phyloP scores from a whole-genome alignment of 805 yeast species.

The Starmerella stigmatis region DNA sequence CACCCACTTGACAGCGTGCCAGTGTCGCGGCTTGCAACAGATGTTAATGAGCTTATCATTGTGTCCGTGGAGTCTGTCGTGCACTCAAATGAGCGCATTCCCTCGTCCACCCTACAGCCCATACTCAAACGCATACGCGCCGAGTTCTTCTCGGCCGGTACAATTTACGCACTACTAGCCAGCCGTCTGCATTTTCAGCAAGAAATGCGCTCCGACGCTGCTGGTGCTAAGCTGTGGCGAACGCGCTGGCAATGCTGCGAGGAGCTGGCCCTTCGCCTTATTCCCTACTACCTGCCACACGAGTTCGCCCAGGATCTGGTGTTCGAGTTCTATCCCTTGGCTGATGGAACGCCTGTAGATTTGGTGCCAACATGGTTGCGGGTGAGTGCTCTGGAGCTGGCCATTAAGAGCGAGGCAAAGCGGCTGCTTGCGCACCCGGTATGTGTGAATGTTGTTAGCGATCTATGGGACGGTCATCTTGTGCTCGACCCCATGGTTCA shows the following conservation, averaged over 20 bases:
- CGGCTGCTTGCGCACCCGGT: constrained; percentile 44
- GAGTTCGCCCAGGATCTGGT: constrained; percentile 40
- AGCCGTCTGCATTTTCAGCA: constrained; percentile 33
- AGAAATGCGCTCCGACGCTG: constrained; percentile 29
- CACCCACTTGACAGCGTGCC: constrained; percentile 30
- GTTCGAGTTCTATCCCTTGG: constrained; percentile 38
- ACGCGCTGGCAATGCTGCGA: constrained; percentile 47
- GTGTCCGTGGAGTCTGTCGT: constrained; percentile 37
- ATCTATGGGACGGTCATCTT: constrained; percentile 45
- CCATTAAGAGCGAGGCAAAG: constrained; percentile 45
- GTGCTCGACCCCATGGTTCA: constrained; percentile 33
- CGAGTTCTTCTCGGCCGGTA: constrained; percentile 26
- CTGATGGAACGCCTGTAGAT: constrained; percentile 28
- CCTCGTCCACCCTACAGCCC: constrained; percentile 40
- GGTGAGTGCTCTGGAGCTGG: constrained; percentile 40
- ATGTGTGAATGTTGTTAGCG: constrained; percentile 38
- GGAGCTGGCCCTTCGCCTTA: constrained; percentile 41
- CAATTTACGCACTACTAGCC: constrained; percentile 35
- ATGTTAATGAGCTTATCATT: constrained; percentile 37
- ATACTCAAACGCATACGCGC: constrained; percentile 32
- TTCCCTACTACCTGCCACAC: constrained; percentile 35
- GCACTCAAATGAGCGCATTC: constrained; percentile 44
- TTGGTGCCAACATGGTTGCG: constrained; percentile 33
- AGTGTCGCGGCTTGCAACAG: constrained; percentile 29
- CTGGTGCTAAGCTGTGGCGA: constrained; percentile 29